Evolutionary conservation across 805 yeast genomes (phyloP).

Genomic region (Starmerella roubikii): DNA sequence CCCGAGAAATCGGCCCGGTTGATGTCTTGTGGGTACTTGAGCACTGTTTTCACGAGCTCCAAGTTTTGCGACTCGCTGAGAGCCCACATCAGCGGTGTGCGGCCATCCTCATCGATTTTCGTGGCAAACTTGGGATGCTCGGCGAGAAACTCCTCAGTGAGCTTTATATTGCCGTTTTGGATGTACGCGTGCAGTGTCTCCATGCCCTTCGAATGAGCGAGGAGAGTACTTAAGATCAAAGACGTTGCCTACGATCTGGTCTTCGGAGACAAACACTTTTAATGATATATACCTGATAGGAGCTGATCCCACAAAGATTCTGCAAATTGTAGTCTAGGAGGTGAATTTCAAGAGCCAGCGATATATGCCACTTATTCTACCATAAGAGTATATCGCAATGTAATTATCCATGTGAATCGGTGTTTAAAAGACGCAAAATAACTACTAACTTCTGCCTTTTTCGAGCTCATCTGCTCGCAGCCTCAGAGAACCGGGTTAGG

Average conservation of each 20-base stretch:
- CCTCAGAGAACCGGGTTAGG: not conserved
- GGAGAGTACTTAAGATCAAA: not conserved
- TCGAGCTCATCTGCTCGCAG: too few species aligned
- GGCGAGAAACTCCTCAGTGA: conserved; percentile 2
- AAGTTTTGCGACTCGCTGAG: conserved; percentile 41
- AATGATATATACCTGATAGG: too few species aligned
- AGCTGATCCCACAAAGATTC: too few species aligned
- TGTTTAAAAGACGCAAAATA: too few species aligned
- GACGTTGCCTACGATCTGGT: not conserved
- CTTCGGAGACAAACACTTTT: too few species aligned
- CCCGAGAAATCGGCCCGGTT: conserved; percentile 69
- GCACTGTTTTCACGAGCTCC: conserved; percentile 30
- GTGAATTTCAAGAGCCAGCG: too few species aligned
- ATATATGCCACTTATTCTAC: too few species aligned
- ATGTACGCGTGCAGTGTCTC: conserved; percentile 11
- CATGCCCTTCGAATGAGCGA: not conserved
- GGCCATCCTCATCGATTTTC: conserved; percentile 48
- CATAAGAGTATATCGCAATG: too few species aligned
- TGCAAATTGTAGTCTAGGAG: too few species aligned
- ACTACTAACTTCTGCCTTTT: too few species aligned
- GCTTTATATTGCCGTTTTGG: conserved; percentile 3
- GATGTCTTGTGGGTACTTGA: conserved; percentile 34
- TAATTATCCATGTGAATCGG: too few species aligned
- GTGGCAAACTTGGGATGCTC: conserved; percentile 5
- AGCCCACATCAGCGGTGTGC: conserved; percentile 87